Evolutionary conservation across 805 yeast genomes (phyloP).

Genomic region (Grigorovia yakushimaensis): DNA sequence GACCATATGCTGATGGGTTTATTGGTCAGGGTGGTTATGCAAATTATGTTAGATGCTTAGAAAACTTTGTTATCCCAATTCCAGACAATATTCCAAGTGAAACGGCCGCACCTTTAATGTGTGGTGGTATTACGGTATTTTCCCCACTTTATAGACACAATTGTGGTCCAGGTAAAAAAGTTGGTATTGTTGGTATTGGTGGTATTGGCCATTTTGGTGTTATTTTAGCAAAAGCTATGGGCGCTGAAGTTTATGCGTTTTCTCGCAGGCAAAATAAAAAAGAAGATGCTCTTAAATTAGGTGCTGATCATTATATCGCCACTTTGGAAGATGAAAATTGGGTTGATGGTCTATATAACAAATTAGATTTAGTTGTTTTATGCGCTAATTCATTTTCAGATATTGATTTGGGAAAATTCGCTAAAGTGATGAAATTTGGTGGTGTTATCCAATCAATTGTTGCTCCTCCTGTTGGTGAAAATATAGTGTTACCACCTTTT

Average conservation of each 20-base stretch:
- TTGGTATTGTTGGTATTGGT: constrained; percentile 48
- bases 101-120: constrained; percentile 60
- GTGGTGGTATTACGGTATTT: constrained; percentile 70
- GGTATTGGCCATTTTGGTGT: constrained; percentile 50
- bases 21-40: constrained; percentile 59
- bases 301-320: constrained; percentile 46
- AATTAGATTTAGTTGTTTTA: constrained; percentile 39
- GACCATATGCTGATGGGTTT: constrained; percentile 38
- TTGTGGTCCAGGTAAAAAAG: constrained; percentile 39
- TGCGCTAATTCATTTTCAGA: constrained; percentile 38
- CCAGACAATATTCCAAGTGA: constrained; percentile 46
- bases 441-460: constrained; percentile 30
- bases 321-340: constrained; percentile 41
- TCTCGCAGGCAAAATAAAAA: constrained; percentile 42
- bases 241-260: constrained; percentile 49
- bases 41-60: constrained; percentile 54
- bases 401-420: constrained; percentile 30
- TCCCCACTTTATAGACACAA: constrained; percentile 52
- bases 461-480: constrained; percentile 14
- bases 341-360: constrained; percentile 25
- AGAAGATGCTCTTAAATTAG: constrained; percentile 39
- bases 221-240: constrained; percentile 48
- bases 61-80: constrained; percentile 52
- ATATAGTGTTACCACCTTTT: constrained; percentile 8
- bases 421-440: constrained; percentile 21